A percentile compares a stretch with the other conserved stretches of the same genome.
Evolutionary conservation across 75 land plant genomes (phyloP).

Genomic region (Cupressus sempervirens): DNA sequence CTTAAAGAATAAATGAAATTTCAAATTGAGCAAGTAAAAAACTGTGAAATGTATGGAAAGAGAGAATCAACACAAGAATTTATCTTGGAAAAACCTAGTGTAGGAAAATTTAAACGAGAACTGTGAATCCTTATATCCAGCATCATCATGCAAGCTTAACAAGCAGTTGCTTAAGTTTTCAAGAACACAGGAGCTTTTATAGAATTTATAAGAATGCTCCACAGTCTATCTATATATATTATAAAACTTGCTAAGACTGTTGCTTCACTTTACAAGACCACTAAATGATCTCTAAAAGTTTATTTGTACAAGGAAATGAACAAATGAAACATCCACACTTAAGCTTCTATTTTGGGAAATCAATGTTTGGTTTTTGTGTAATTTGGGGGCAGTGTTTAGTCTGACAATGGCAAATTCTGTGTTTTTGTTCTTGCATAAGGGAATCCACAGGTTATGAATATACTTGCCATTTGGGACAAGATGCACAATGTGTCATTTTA

Average conservation of each 20-base stretch:
- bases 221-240: too few relatives aligned
- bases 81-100: too few relatives aligned
- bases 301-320: neutral
- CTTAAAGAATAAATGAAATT: neutral
- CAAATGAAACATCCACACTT: neutral
- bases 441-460: neutral
- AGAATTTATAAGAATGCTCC: neutral
- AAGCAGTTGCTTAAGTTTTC: neutral
- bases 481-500: neutral
- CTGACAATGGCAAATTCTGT: neutral
- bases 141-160: neutral
- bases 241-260: neutral
- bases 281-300: neutral
- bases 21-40: neutral
- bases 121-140: neutral
- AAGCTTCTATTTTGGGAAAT: neutral
- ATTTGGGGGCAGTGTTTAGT: neutral
- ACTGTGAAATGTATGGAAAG: too few relatives aligned
- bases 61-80: neutral
- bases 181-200: neutral
- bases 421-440: neutral
- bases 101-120: neutral
- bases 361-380: neutral
- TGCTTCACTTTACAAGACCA: neutral
- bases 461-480: neutral